phyloP scores from a whole-genome alignment of 345 rosid species.

The Odontarrhena argentea region DNA sequence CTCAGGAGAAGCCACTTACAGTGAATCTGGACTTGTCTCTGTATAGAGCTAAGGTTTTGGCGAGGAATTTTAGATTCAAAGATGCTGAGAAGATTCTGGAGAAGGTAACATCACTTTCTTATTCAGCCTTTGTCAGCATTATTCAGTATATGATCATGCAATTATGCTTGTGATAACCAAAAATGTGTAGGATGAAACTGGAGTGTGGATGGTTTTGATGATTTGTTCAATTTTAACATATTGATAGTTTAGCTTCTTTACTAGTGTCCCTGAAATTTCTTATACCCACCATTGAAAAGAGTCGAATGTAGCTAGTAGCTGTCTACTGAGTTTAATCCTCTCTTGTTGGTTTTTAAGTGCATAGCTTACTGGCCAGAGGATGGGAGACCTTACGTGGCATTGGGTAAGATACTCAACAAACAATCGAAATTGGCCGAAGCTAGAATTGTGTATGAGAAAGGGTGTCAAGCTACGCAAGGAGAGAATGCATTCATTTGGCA shows the following conservation, averaged over 20 bases:
- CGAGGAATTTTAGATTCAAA: constrained; percentile 53
- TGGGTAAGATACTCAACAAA: constrained; percentile 80
- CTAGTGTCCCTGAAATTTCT: neutral
- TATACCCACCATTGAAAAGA: neutral
- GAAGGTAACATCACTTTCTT: constrained; percentile 55
- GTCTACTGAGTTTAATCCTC: constrained; percentile 15
- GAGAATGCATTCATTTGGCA: constrained; percentile 99
- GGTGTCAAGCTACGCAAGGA: constrained; percentile 94
- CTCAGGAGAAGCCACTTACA: constrained; percentile 59
- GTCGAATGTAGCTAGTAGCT: constrained; percentile 2
- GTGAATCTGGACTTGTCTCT: constrained; percentile 87
- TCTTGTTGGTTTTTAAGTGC: constrained; percentile 58
- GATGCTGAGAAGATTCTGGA: constrained; percentile 74
- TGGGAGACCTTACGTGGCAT: constrained; percentile 84
- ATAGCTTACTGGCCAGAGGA: constrained; percentile 92
- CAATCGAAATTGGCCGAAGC: constrained; percentile 68
- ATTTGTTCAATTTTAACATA: neutral
- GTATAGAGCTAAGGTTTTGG: constrained; percentile 73
- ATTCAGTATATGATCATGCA: constrained; percentile 21
- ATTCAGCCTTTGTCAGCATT: neutral
- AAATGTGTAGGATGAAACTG: neutral
- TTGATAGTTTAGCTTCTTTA: constrained; percentile 18
- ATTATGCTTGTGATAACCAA: neutral
- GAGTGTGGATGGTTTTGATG: neutral
- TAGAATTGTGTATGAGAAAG: constrained; percentile 76